Conservation (phyloP, 2,329 filamentous ascomycete genomes). For the Decorospora gaudefroyi region DNA sequence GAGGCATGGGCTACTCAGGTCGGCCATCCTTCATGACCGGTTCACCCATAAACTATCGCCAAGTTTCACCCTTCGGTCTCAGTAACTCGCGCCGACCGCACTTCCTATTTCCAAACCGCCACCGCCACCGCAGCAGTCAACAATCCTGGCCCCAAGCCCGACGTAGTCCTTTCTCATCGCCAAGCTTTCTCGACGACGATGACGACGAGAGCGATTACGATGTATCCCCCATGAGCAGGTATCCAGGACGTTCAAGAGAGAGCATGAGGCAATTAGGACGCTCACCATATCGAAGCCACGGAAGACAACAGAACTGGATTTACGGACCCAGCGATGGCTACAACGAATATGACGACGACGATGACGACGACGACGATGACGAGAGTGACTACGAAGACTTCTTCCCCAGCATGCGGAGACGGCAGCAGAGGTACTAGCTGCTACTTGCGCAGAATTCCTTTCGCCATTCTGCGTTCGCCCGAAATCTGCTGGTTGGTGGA, state of each 20-base stretch:
- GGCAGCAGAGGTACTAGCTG: constrained; percentile 1
- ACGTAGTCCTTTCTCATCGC: constrained; percentile 4
- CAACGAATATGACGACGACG: constrained; percentile 19
- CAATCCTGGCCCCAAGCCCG: constrained; percentile 2
- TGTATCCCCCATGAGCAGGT: not conserved
- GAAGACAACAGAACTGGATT: constrained; percentile 6
- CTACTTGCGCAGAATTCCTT: not conserved
- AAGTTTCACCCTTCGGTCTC: constrained; percentile 3
- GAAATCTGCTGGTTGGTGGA: too few species aligned
- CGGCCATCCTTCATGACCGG: not conserved
- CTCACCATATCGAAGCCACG: constrained; percentile 1
- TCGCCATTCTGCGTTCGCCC: not conserved
- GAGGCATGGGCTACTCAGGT: constrained; percentile 1
- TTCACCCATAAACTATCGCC: constrained; percentile 1
- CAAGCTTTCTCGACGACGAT: constrained; percentile 8
- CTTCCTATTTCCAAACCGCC: constrained; percentile 2
- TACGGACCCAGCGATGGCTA: constrained; percentile 11
- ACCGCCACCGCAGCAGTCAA: constrained; percentile 7
- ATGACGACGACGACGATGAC: constrained; percentile 13
- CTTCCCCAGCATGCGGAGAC: not conserved
- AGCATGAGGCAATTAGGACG: not conserved
- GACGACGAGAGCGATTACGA: constrained; percentile 20
- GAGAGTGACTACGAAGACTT: constrained; percentile 4
- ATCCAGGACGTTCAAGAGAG: not conserved
- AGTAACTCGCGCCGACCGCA: not conserved